Base-by-base conservation (phyloP, 345 rosid genomes). In the Pseudoturritis turrita region DNA sequence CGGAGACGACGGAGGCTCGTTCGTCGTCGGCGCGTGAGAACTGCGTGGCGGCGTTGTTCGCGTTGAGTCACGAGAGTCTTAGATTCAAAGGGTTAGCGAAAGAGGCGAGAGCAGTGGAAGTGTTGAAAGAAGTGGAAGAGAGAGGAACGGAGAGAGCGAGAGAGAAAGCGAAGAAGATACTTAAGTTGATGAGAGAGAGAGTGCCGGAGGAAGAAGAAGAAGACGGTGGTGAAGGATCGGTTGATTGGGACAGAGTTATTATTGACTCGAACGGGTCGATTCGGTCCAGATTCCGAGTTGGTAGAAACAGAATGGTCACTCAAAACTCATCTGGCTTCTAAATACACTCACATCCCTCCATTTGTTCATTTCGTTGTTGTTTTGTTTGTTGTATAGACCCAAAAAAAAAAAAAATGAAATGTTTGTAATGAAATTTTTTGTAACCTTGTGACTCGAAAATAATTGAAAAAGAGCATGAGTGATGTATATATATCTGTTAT, bases 81-180 rank as follows among this genome's bases (percentile, higher is more conserved):
- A 75, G 98, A 63, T 94, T 94, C 63, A 87, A 65, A 57, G 88
- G 91, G 12, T 15, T 94, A 80, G 87, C 95, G 1, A 89, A 80
- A 51, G 91, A 88, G 21, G 87, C 91, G 3, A 74, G 83, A 47
- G 87, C 80, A 0, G 80, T 65, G 54, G 98, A 87, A 47, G 84
- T 84, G 19, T 28, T 94, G 81, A 71, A 68, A 77, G 81, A 81
- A 52, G 75, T 88, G 17, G 91, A 83, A 68, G 88, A 83, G 64
- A 76, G 61, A 3, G 89, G 92, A 14, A 80, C 82, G 31, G 86
- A 82, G 58, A 78, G 86, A 33, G 87, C 84, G 0, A 85, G 82
- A 73, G 91, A 86, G 62, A 89, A 87, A 82, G 89, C 84, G 1
- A 87, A 61, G 86, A 86, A 78, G 75, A 81, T 91, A 19, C 66